Evolutionary conservation across 2,329 filamentous ascomycete species (phyloP), one percentile per base, ranked within the genome.

Genomic region (Golovinomyces cichoracearum): DNA sequence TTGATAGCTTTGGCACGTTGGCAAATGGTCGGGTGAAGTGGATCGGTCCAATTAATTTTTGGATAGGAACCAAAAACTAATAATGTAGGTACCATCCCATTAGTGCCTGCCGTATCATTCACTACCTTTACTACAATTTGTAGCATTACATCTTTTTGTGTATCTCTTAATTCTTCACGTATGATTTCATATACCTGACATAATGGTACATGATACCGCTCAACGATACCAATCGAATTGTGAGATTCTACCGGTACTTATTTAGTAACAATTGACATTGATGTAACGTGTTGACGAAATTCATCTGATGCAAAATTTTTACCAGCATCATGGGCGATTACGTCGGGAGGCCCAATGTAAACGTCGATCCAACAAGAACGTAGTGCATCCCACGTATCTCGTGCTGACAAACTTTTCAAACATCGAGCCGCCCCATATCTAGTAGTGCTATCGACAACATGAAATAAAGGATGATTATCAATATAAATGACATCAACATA

Each of bases 281-380:
- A 41, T n/a, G 3, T 2, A 21, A 25, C 45, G 4, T 17, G 10
- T 35, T 37, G 15, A 22, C 37, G 33, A 40, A 52, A 50, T 37
- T 52, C 45, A 17, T 41, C 47, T 15, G 12, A 42, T 13, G 49
- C 29, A 29, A 50, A 50, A 33, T 49, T 51, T 29, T 26, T 48
- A 29, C 48, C 47, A 25, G 35, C 33, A 41, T 48, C 35, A 19
- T 15, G 17, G 26, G 22, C 23, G 26, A 48, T 27, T 19, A 29
- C 15, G 27, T 52, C 49, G 3, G 35, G 48, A 7, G 48, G 50
- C 12, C 50, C 37, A 9, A 48, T 17, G 40, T 52, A 52, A 2
- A 38, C 49, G 17, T 52, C 41, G 1, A 50, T 48, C 46, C 40
- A 52, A 15, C 23, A 47, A 4, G 29, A 21, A 3, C 50, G 6